These are phyloP conservation scores for Solanum boliviense DNA, from an alignment of 257 asterid genomes.

Conservation along the genomic window DNA sequence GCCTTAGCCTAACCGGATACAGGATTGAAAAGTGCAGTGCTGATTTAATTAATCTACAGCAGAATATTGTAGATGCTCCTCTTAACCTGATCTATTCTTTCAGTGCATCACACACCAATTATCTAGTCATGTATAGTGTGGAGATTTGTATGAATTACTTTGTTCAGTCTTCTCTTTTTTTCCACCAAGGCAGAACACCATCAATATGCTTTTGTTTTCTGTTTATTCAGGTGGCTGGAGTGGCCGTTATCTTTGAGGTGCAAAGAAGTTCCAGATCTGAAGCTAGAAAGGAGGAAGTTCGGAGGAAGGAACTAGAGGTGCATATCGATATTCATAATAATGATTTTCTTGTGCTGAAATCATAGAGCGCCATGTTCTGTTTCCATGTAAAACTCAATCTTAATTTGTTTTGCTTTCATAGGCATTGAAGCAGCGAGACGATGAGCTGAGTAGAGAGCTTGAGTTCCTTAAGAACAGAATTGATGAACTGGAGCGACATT, in stretches of 20 bases:
- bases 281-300: slow-evolving; percentile 77
- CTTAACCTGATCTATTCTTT: neutral
- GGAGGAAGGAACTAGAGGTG: slow-evolving; percentile 62
- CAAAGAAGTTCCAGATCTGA: slow-evolving; percentile 78
- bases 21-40: neutral
- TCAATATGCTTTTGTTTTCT: neutral
- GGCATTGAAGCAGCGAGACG: slow-evolving; percentile 51
- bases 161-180: neutral
- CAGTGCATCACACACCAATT: neutral
- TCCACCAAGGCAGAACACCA: neutral
- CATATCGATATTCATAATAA: neutral
- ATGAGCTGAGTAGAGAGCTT: slow-evolving; percentile 43
- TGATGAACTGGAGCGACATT: slow-evolving; percentile 34
- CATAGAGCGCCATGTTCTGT: neutral
- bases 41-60: neutral
- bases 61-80: neutral
- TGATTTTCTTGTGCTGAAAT: neutral
- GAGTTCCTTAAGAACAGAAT: slow-evolving; percentile 42
- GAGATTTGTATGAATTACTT: neutral
- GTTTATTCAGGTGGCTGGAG: slow-evolving; percentile 59
- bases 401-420: slow-evolving; percentile 5
- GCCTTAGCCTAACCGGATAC: neutral
- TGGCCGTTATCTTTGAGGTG: slow-evolving; percentile 61
- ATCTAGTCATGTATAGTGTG: neutral
- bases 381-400: neutral